Evolutionary conservation across 805 yeast species (phyloP).

Genomic region (Lachancea sp.): DNA sequence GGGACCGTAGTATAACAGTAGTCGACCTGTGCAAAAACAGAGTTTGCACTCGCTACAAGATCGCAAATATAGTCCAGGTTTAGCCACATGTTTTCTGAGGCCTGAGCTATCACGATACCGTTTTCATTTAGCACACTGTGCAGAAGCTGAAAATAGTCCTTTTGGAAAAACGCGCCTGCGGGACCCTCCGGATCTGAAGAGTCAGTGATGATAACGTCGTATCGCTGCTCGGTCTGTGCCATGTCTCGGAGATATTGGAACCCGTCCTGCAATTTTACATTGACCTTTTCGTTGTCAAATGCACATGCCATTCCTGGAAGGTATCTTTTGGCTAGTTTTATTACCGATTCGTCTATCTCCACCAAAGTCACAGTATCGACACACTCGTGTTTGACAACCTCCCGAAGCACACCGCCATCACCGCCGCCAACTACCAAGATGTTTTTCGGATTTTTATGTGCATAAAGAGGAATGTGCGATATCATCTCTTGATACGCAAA

Average conservation of each 20-base stretch:
- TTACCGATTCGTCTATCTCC: slow-evolving; percentile 86
- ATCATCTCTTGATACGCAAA: slow-evolving; percentile 93
- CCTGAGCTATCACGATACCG: slow-evolving; percentile 75
- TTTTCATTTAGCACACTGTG: slow-evolving; percentile 53
- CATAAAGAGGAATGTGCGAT: slow-evolving; percentile 71
- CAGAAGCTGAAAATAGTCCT: slow-evolving; percentile 65
- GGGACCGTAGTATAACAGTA: slow-evolving; percentile 82
- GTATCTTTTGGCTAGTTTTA: slow-evolving; percentile 60
- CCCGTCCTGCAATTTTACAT: slow-evolving; percentile 72
- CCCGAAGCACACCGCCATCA: slow-evolving; percentile 91
- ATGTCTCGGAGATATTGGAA: slow-evolving; percentile 58
- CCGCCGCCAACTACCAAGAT: slow-evolving; percentile 94
- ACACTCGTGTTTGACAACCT: slow-evolving; percentile 67
- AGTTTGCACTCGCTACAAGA: slow-evolving; percentile 42
- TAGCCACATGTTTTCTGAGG: slow-evolving; percentile 71
- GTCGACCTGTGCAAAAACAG: slow-evolving; percentile 54
- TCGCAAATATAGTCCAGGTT: slow-evolving; percentile 47
- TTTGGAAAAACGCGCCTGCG: slow-evolving; percentile 82
- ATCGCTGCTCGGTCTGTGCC: slow-evolving; percentile 37
- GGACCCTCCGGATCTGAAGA: slow-evolving; percentile 96
- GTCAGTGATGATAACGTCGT: slow-evolving; percentile 83
- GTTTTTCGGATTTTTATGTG: slow-evolving; percentile 66
- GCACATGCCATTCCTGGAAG: slow-evolving; percentile 70
- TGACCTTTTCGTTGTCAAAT: slow-evolving; percentile 57
- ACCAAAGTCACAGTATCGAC: slow-evolving; percentile 66